Conservation (phyloP, 139 green algal genomes). For the Picochlorum sp. region DNA sequence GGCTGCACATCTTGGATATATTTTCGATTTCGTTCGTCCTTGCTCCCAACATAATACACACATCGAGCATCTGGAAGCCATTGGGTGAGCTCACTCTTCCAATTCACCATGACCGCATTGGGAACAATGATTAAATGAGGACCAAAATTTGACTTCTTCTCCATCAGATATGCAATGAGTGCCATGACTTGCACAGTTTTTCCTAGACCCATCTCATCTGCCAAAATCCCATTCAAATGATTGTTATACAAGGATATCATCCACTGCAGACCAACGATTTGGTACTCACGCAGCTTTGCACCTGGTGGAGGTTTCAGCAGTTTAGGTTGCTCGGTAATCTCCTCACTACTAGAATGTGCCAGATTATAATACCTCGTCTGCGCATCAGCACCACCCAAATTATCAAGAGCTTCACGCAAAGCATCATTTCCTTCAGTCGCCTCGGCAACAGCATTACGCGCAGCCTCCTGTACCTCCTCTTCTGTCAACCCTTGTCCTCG, state of each 20-base stretch:
- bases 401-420: slow-evolving; percentile 19
- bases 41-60: slow-evolving; percentile 65
- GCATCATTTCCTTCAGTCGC: slow-evolving; percentile 32
- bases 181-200: slow-evolving; percentile 96
- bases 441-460: slow-evolving; percentile 42
- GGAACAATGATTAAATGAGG: slow-evolving; percentile 97
- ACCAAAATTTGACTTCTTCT: slow-evolving; percentile 89
- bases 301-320: slow-evolving; percentile 51
- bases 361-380: slow-evolving; percentile 61
- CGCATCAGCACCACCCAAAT: slow-evolving; percentile 31
- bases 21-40: slow-evolving; percentile 65
- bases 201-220: slow-evolving; percentile 87
- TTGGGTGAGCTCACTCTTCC: slow-evolving; percentile 79
- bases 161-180: slow-evolving; percentile 89
- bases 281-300: slow-evolving; percentile 81
- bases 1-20: slow-evolving; percentile 48
- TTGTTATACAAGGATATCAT: slow-evolving; percentile 97
- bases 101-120: slow-evolving; percentile 97
- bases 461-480: slow-evolving; percentile 60
- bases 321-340: slow-evolving; percentile 54
- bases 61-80: slow-evolving; percentile 76
- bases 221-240: slow-evolving; percentile 93
- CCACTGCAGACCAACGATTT: slow-evolving; percentile 91
- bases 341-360: slow-evolving; percentile 44
- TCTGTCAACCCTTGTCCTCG: slow-evolving; percentile 46